Evolutionary conservation across 2,329 filamentous ascomycete genomes (phyloP), one percentile per base, ranked within the genome.

Genomic region (Corniculantispora saksenae): DNA sequence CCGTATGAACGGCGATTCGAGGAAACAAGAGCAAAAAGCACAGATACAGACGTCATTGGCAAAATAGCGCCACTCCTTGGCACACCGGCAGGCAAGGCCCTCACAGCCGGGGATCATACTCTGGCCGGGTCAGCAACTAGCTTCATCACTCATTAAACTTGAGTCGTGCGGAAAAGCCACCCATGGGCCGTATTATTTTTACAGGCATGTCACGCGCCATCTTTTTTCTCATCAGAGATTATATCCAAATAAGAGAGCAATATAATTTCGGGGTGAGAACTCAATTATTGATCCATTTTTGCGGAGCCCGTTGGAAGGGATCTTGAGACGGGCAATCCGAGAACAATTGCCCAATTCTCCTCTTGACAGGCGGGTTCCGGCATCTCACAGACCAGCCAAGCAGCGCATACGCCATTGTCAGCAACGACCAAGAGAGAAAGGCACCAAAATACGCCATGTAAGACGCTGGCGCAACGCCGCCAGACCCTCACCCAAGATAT

Each of bases 131-230:
- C 21, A 56, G 32, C n/a, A 40, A 19, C n/a, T 40, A 51, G 48
- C 35, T 56, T 43, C 19, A 29, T 57, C 43, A 19, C 19, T 60
- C 45, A 60, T 60, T 38, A 23, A 27, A 35, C 45, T 40, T n/a
- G 45, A 59, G 17, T 48, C 40, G 27, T 35, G 56, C 40, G 48
- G 19, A 48, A 57, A 48, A 57, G 56, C 40, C 56, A 59, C 43
- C n/a, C 21, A 48, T 6, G 15, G 6, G 5, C 4, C 1, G 47
- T 12, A 50, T 21, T 21, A 12, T 19, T 25, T 51, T 27, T 15
- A 17, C 25, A 29, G 27, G 56, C 40, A 29, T 58, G 38, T 47
- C 48, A 51, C 48, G 48, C 48, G 48, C 48, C 48, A 51, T 27
- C 21, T 9, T 25, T 6, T 9, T 5, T 2, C 47, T 25, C 10